phyloP scores from a whole-genome alignment of 805 yeast species.

The Kodamaea sagamina region DNA sequence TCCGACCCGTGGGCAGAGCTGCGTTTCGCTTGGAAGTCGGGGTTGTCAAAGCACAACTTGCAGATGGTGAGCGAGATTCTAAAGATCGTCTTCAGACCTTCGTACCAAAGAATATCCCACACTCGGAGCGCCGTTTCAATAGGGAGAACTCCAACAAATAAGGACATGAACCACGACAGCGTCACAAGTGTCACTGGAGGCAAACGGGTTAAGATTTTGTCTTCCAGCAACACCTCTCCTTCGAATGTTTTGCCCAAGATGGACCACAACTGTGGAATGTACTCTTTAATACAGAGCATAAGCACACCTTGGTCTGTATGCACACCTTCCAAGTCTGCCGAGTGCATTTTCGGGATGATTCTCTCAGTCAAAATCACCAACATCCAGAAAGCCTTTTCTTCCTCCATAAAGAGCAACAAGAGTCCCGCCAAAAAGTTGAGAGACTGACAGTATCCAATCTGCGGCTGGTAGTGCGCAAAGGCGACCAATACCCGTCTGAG shows the following conservation, averaged over 20 bases:
- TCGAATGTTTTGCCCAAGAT: slow-evolving; percentile 44
- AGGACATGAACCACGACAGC: slow-evolving; percentile 97
- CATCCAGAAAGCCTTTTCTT: slow-evolving; percentile 95
- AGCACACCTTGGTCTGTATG: slow-evolving; percentile 93
- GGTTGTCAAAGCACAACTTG: slow-evolving; percentile 64
- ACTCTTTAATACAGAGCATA: slow-evolving; percentile 81
- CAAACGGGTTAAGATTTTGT: slow-evolving; percentile 63
- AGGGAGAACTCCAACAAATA: slow-evolving; percentile 89
- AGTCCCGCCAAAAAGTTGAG: slow-evolving; percentile 90
- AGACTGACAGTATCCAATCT: slow-evolving; percentile 94
- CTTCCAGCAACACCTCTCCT: slow-evolving; percentile 42
- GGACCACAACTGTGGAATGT: slow-evolving; percentile 79
- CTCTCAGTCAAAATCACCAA: slow-evolving; percentile 83
- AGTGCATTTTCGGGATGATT: slow-evolving; percentile 89
- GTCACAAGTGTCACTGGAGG: slow-evolving; percentile 94
- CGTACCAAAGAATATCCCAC: slow-evolving; percentile 95
- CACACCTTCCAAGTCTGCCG: slow-evolving; percentile 87
- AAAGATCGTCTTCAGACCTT: slow-evolving; percentile 84
- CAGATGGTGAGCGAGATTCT: slow-evolving; percentile 79
- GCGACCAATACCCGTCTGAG: slow-evolving; percentile 80
- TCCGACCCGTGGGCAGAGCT: slow-evolving; percentile 25
- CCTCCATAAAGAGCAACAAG: slow-evolving; percentile 79
- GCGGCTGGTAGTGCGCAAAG: slow-evolving; percentile 82
- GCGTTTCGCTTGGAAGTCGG: slow-evolving; percentile 46
- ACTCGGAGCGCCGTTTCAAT: slow-evolving; percentile 83